Conservation (phyloP, 352 stramenopile species). For the Phytophthora ohioensis region DNA sequence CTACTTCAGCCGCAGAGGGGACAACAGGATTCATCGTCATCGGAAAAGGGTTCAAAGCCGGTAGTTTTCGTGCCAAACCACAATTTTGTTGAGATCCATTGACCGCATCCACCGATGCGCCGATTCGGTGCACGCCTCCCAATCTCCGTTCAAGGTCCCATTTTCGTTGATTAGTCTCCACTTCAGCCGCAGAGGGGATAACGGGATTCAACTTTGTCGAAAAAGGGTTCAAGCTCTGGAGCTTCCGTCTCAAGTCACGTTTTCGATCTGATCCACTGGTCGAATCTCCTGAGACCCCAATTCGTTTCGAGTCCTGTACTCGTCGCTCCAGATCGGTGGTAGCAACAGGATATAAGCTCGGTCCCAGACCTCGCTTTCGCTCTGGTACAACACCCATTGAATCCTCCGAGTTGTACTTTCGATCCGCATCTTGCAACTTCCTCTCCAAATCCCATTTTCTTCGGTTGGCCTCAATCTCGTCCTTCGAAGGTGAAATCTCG, state of each 20-base stretch:
- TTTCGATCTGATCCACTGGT: constrained; percentile 4
- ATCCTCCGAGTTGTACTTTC: constrained; percentile 2
- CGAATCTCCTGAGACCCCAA: background rate
- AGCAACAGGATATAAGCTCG: constrained; percentile 15
- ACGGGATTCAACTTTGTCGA: constrained; percentile 19
- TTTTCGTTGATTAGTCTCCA: constrained; percentile 33
- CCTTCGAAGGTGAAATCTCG: constrained; percentile 12
- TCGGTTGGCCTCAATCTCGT: constrained; percentile 29
- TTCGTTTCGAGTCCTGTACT: constrained; percentile 20
- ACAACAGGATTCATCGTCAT: constrained; percentile 17
- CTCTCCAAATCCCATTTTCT: constrained; percentile 40
- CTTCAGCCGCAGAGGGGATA: constrained; percentile 26
- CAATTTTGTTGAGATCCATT: constrained; percentile 2
- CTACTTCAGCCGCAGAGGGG: constrained; percentile 31
- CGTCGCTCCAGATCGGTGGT: constrained; percentile 23
- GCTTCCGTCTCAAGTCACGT: constrained; percentile 21
- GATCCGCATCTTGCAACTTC: constrained; percentile 27
- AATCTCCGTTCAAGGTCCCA: constrained; percentile 35
- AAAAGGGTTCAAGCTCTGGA: constrained; percentile 29
- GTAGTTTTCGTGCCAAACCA: constrained; percentile 23
- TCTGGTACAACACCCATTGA: background rate
- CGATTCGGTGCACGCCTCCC: constrained; percentile 17
- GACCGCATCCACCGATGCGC: background rate
- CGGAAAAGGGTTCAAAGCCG: constrained; percentile 12
- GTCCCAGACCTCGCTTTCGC: constrained; percentile 11